Evolutionary conservation across 441 rosid species (phyloP).

Genomic region (Metrosideros polymorpha): DNA sequence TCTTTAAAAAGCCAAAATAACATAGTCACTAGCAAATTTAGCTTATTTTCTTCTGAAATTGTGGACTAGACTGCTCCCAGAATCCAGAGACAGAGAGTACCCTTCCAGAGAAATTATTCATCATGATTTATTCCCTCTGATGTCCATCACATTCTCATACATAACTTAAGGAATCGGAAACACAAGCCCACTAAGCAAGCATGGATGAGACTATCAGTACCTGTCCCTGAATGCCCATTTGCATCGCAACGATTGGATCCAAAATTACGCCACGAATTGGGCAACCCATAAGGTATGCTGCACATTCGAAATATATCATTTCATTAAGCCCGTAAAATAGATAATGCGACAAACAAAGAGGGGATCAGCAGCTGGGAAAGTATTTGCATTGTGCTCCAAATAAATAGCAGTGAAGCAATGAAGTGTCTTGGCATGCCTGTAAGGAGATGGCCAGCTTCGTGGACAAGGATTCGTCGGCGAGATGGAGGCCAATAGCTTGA

Average conservation of each 20-base stretch:
- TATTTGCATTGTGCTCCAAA: neutral
- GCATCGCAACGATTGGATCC: conserved; percentile 84
- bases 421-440: conserved; percentile 34
- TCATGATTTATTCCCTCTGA: neutral
- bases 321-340: neutral
- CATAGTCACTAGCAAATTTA: neutral
- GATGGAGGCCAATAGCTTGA: conserved; percentile 88
- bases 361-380: neutral
- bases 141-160: neutral
- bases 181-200: neutral
- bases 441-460: conserved; percentile 92
- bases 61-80: neutral
- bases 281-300: conserved; percentile 95
- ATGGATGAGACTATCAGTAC: conserved; percentile 18
- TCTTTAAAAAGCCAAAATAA: neutral
- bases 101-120: neutral
- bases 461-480: conserved; percentile 74
- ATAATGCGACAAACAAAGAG: neutral
- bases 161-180: neutral
- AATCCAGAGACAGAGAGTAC: neutral
- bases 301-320: neutral
- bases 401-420: neutral
- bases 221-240: conserved; percentile 96
- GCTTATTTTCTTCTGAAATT: neutral
- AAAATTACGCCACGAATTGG: conserved; percentile 90